Base-by-base conservation (phyloP, 352 stramenopile genomes). In the Globisporangium mamillatum region DNA sequence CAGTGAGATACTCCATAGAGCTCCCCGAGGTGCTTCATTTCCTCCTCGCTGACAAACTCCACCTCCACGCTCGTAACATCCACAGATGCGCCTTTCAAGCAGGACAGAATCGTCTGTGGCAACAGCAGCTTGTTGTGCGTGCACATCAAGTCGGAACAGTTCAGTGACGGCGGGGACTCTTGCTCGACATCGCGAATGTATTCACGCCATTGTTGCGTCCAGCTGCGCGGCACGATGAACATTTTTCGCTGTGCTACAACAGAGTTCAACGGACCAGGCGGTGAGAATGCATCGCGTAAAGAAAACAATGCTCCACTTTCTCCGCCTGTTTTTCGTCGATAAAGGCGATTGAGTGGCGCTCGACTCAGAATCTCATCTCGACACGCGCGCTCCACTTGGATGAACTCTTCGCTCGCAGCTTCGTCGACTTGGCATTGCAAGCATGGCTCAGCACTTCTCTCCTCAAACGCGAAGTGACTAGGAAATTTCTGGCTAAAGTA, bases 141-240 rank as follows among this genome's bases (percentile, higher is more conserved):
- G 53, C 87, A 95, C 32, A 79, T 64, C 4, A 92, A 66, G 7
- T 68, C 59, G 4, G 74, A 75, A 9, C 68, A 71, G 0, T 67
- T 73, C 14, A 93, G 66, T 22, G 67, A 53, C 0, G 73, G 54
- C 9, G 85, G 85, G 7, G 52, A 57, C 12, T 75, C 58, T 52
- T 78, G 60, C 22, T 90, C 74, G n/a, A 93, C 75, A 59, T 93
- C 78, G 20, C 82, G 82, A 70, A 95, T 91, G 58, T 93, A 92
- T 34, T 79, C 71, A 41, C 84, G 80, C 87, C 87, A 95, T 20
- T 78, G 67, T 29, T 67, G 25, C 50, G 92, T 77, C 87, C 87
- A 95, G 2, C 24, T 61, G n/a, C 75, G 72, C 41, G 77, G 72
- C 0, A 95, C 65, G 20, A 95, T 56, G 70, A 91, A 93, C 73